Evolutionary conservation across 2,329 filamentous ascomycete genomes (phyloP).

Genomic region (Ceratocystis harringtonii): DNA sequence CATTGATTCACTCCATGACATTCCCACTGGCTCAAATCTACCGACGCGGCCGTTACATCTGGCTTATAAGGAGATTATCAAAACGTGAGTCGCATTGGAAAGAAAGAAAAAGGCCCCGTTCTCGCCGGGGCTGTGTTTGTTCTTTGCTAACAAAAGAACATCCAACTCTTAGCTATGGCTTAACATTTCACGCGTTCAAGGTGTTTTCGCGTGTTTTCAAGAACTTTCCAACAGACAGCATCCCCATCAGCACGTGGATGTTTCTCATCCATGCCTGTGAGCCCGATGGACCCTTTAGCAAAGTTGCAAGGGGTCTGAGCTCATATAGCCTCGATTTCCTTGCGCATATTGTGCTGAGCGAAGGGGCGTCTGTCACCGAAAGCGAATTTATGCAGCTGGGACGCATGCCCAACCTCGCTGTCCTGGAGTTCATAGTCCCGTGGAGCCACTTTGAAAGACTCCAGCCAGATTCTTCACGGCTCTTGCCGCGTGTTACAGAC

Average conservation of each 20-base stretch:
- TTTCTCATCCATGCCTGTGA: slow-evolving; percentile 8
- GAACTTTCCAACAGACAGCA: neutral
- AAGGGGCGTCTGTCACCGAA: slow-evolving; percentile 25
- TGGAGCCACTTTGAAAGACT: slow-evolving; percentile 3
- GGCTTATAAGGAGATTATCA: neutral
- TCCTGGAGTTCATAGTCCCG: slow-evolving; percentile 33
- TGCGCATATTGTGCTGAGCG: slow-evolving; percentile 29
- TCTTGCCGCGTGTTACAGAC: slow-evolving; percentile 30
- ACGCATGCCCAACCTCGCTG: slow-evolving; percentile 32
- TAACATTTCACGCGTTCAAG: slow-evolving; percentile 8
- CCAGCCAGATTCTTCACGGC: slow-evolving; percentile 20
- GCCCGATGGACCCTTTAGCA: slow-evolving; percentile 4
- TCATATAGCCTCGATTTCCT: slow-evolving; percentile 27
- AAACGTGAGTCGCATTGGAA: neutral
- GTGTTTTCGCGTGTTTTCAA: slow-evolving; percentile 3
- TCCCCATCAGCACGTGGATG: slow-evolving; percentile 8
- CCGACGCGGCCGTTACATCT: neutral
- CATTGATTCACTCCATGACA: neutral
- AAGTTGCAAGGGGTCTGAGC: neutral
- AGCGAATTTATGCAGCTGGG: slow-evolving; percentile 30
- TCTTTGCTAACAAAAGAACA: neutral
- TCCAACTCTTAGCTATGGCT: neutral
- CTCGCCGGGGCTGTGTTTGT: too few relatives aligned
- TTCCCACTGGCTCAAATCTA: neutral
- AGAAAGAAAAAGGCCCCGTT: neutral